A percentile compares a stretch with the other conserved stretches of the same genome.
phyloP scores from a whole-genome alignment of 768 basidiomycete genomes.

The Termitomyces sp. region DNA sequence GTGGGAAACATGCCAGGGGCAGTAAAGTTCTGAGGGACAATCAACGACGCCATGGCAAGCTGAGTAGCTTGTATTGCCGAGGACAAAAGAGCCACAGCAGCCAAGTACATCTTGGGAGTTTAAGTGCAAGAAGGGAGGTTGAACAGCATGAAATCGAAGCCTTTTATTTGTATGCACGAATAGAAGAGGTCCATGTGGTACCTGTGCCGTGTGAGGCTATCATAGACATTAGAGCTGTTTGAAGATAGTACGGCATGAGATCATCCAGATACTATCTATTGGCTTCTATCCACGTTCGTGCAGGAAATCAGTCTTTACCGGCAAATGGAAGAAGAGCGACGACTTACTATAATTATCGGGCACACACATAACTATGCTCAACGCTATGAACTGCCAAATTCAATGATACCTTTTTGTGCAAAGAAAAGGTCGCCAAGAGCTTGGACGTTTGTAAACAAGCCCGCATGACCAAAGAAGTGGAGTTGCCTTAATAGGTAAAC shows the following conservation, averaged over 20 bases:
- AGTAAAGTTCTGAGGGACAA: conserved; percentile 44
- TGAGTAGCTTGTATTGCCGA: conserved; percentile 5
- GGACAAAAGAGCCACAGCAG: neutral
- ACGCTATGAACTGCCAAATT: too few relatives aligned
- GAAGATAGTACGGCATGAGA: neutral
- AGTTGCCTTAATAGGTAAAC: too few relatives aligned
- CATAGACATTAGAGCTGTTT: neutral
- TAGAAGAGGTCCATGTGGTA: neutral
- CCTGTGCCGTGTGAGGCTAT: neutral
- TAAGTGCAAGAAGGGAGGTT: neutral
- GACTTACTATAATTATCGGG: neutral
- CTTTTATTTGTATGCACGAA: neutral
- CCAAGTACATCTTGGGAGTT: conserved; percentile 1
- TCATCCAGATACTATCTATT: too few relatives aligned
- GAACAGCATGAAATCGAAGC: neutral
- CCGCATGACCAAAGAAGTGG: too few relatives aligned
- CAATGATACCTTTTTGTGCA: neutral
- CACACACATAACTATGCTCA: neutral
- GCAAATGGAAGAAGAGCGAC: neutral
- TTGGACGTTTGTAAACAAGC: neutral
- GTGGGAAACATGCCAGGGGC: conserved; percentile 64
- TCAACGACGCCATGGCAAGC: conserved; percentile 12
- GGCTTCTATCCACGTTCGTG: neutral
- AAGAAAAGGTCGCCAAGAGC: neutral
- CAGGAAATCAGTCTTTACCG: neutral